phyloP scores from a whole-genome alignment of 345 rosid genomes.

The Brassica rapa region DNA sequence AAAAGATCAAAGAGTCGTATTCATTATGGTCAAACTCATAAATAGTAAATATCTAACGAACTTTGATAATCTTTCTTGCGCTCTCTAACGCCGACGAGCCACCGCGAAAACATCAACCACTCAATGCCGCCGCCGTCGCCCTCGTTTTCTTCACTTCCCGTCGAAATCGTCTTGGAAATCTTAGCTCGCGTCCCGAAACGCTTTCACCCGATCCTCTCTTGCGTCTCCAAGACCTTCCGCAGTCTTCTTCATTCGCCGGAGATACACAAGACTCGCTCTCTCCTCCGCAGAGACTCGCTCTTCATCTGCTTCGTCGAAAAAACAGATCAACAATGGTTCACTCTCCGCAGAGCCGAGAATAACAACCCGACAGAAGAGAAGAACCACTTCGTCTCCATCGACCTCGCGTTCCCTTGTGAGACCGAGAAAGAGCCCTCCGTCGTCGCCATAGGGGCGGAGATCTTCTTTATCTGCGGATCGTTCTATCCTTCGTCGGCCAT shows the following conservation, averaged over 20 bases:
- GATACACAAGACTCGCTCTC: background rate
- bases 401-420: background rate
- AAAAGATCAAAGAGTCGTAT: too few species aligned
- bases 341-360: background rate
- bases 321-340: background rate
- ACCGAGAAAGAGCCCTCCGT: background rate
- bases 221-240: constrained; percentile 6
- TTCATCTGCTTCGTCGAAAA: background rate
- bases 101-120: background rate
- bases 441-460: background rate
- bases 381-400: background rate
- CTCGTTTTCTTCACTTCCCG: background rate
- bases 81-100: constrained; percentile 1
- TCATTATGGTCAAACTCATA: too few species aligned
- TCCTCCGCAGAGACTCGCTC: background rate
- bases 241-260: background rate
- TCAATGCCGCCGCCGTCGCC: background rate
- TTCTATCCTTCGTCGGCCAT: background rate
- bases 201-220: background rate
- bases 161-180: background rate
- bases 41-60: too few species aligned
- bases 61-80: too few species aligned
- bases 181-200: background rate
- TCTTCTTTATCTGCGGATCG: background rate
- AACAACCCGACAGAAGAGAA: background rate